Base-by-base conservation (phyloP, 352 stramenopile species). In the Poterioochromonas sp. region DNA sequence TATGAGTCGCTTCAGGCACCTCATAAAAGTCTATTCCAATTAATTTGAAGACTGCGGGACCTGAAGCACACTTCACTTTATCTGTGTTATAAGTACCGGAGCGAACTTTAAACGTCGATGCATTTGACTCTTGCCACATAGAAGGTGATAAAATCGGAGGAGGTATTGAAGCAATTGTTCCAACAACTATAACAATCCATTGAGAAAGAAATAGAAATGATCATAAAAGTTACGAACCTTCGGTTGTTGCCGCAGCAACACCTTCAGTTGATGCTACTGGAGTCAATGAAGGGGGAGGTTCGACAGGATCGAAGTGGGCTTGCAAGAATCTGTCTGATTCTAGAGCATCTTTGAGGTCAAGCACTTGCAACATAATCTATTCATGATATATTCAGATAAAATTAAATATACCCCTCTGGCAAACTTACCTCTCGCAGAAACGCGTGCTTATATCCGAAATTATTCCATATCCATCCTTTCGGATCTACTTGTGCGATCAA, bases 1-100 rank as follows among this genome's bases (percentile, higher is more conserved):
- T 84, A 49, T 77, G 49, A n/a, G 58, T 47, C 3, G 69, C 29
- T 22, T 84, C 54, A n/a, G 79, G 74, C 26, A 80, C 58, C 54
- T 81, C 64, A 40, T 83, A 84, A 22, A 83, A 26, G 63, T 85
- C 82, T 3, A 85, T 79, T 35, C 51, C 76, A 0, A 74, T 35
- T 18, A 84, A 51, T 41, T 80, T 64, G 60, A 84, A 84, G 22
- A 82, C 3, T 1, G 49, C 49, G 44, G 73, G 82, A 5, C 79
- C 82, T 18, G 90, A 93, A 26, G 89, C 70, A 20, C 89, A 82
- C 80, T 96, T 96, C 74, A 94, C 92, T 84, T 90, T 91, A 82
- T 93, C 89, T 5, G 83, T 83, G 34, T 94, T 79, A 81, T 96
- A 96, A 79, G 92, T 94, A n/a, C 85, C 81, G 0, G 89, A 90